Conservation (phyloP, 2,329 filamentous ascomycete species). For the Trichoderma pleuroti region DNA sequence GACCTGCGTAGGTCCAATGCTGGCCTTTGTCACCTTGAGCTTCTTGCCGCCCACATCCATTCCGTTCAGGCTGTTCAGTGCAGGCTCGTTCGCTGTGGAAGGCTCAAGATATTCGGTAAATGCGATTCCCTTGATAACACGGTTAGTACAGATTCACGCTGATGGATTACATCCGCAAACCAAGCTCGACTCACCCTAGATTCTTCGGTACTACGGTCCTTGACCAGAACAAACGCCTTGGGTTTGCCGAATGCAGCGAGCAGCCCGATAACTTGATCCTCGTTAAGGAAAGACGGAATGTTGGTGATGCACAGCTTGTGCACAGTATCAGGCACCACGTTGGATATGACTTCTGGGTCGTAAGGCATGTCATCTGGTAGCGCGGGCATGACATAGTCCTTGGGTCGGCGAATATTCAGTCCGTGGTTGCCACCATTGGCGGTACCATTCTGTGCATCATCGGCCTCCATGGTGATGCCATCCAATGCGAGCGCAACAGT, state of each 20-base stretch:
- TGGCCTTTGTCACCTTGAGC: constrained; percentile 82
- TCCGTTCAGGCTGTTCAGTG: constrained; percentile 84
- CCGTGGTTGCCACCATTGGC: constrained; percentile 54
- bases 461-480: constrained; percentile 80
- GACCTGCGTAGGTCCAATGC: constrained; percentile 90
- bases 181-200: constrained; percentile 63
- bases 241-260: constrained; percentile 88
- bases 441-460: constrained; percentile 54
- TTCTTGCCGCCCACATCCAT: constrained; percentile 89
- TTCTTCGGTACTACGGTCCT: constrained; percentile 79
- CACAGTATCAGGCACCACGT: constrained; percentile 80
- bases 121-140: constrained; percentile 65
- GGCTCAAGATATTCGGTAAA: constrained; percentile 93
- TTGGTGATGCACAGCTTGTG: constrained; percentile 95
- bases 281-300: constrained; percentile 80
- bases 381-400: constrained; percentile 93
- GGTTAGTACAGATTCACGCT: constrained; percentile 28
- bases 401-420: constrained; percentile 78
- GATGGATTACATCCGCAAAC: not conserved
- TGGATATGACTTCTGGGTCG: constrained; percentile 73
- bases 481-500: constrained; percentile 89
- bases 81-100: constrained; percentile 66
- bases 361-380: constrained; percentile 69
- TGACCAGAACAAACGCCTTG: constrained; percentile 86
- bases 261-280: constrained; percentile 88